Base-by-base conservation (phyloP, 2,329 filamentous ascomycete species). In the Diaporthe sp. region DNA sequence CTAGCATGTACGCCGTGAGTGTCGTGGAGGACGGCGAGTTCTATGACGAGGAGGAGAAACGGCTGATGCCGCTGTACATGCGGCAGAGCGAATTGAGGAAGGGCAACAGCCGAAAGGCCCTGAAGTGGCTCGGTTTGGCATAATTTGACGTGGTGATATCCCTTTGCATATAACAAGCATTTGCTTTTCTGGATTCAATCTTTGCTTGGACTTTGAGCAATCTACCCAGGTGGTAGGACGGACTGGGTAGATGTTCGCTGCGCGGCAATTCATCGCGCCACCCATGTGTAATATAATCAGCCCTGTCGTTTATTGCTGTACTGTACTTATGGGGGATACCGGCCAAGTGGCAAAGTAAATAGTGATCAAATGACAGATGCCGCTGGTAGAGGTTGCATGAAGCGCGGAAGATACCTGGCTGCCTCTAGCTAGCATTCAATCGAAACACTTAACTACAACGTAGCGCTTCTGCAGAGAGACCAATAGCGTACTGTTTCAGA, bases 101-200 rank as follows among this genome's bases (percentile, higher is more conserved):
- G 68, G 77, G 78, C 22, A 77, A 71, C 39, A 81, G 78, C 57
- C 80, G 79, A 70, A 85, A 85, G 78, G 84, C 84, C 22, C 74
- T 85, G 74, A 83, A 80, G 76, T 84, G 82, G 82, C 79, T 85
- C 57, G 84, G 84, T 9, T n/a, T 81, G 44, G 75, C 62, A 22
- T 80, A 72, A 72, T 39, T 28, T 28, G 19, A 12, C 6, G 5
- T 42, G 4, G n/a, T 55, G 9, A 53, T 37, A 34, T 39, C 12
- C 34, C n/a, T 22, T 55, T 19, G 53, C 25, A 46, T 65, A 34
- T 34, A 6, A 42, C 9, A 34, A 44, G 34, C 34, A 62, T 53
- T 42, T 6, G 28, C 10, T 5, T 42, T 49, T n/a, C 9, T 44
- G 19, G 7, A 4, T n/a, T 46, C 2, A 0, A 34, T 10, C 5